Evolutionary conservation across 106 monocot genomes (phyloP), one percentile per base, ranked within the genome.

Genomic region (Dendrobium huoshanense): DNA sequence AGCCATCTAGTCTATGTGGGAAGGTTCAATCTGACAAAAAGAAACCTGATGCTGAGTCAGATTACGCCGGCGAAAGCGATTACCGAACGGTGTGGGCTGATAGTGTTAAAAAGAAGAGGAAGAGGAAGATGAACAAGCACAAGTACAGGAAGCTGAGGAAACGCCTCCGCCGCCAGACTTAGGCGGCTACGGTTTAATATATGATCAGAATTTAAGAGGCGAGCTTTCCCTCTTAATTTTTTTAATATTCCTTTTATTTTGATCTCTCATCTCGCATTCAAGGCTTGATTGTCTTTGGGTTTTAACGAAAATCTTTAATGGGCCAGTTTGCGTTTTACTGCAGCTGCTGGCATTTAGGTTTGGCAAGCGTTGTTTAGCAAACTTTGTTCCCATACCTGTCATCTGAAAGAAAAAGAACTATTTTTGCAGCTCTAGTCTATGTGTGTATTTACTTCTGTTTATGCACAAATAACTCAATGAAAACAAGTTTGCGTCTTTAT

Each of bases 71-170:
- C 7, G 51, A 17, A 9, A 44, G 47, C 15, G 83, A 49, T 13
- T 56, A 67, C 9, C 19, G 55, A 56, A 40, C 11, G 76, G 78
- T 90, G 73, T 85, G 90, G 87, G 90, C 90, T 0, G 90, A 90
- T 29, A 90, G 90, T 49, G 90, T 90, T 73, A 90, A 90, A 86
- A 90, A 90, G 88, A 90, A 90, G 88, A 72, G 90, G 65, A 90
- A 90, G 88, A 88, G 67, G 77, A 90, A 90, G 90, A 90, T 90
- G 90, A 90, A 90, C 84, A 90, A 88, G 78, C 90, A 90, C 84
- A 90, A 90, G 86, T 75, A 79, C 27, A 85, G 67, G 82, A 90
- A 90, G 86, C 81, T 88, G 29, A 83, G 86, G 85, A 90, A 84
- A 82, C 81, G 81, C 49, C 85, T 88, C 45, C 83, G 90, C 40